Conservation (phyloP, 2,329 filamentous ascomycete species). For the Lecanicillium sp. region DNA sequence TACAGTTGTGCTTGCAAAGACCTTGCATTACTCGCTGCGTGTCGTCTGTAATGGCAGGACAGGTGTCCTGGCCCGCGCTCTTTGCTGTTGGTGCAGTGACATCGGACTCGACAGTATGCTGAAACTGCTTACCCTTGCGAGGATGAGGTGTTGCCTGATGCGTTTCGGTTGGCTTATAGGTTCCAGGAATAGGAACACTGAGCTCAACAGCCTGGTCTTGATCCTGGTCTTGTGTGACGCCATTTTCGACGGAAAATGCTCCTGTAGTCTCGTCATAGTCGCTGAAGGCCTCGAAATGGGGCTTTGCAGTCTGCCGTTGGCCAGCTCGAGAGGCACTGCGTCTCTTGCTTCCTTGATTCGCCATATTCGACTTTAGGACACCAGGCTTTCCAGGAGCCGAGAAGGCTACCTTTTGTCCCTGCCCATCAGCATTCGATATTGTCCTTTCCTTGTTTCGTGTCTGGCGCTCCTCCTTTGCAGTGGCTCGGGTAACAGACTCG, state of each 20-base stretch:
- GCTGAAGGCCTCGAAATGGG: conserved; percentile 18
- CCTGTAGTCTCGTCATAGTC: conserved; percentile 28
- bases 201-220: conserved; percentile 25
- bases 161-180: conserved; percentile 16
- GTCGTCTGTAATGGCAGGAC: conserved; percentile 41
- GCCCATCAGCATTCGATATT: conserved; percentile 17
- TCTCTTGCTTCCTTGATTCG: conserved; percentile 35
- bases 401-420: conserved; percentile 32
- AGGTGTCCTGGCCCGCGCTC: conserved; percentile 16
- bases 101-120: conserved; percentile 5
- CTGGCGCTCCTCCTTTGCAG: conserved; percentile 18
- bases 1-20: conserved; percentile 45
- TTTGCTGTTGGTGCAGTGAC: conserved; percentile 8
- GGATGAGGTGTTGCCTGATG: conserved; percentile 13
- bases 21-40: conserved; percentile 44
- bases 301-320: conserved; percentile 14
- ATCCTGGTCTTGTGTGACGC: conserved; percentile 23
- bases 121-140: conserved; percentile 5
- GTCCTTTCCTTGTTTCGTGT: conserved; percentile 14
- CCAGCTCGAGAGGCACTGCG: conserved; percentile 19
- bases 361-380: conserved; percentile 16
- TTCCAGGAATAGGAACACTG: conserved; percentile 15
- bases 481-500: conserved; percentile 18
- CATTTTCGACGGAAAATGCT: conserved; percentile 23
- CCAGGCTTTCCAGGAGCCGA: conserved; percentile 28